A percentile compares a stretch with the other conserved stretches of the same genome.
Conservation (phyloP, 768 basidiomycete genomes). For the Leccinum arenicola region DNA sequence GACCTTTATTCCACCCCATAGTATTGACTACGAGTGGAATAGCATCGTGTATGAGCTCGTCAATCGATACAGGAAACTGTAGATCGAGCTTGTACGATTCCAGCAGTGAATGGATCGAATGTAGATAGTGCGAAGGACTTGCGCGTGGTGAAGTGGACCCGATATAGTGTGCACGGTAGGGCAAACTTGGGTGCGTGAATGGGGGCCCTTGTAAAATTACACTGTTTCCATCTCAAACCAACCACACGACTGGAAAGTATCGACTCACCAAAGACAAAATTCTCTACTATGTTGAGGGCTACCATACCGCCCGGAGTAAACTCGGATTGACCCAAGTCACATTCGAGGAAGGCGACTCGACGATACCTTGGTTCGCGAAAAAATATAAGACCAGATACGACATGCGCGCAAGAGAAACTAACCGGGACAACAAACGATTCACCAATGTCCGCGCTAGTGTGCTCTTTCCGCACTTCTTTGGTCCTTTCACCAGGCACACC, state of each 20-base stretch:
- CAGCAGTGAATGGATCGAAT: conserved; percentile 62
- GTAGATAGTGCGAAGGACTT: conserved; percentile 73
- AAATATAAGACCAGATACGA: neutral
- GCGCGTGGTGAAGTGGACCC: conserved; percentile 77
- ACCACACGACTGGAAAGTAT: neutral
- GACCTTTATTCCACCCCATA: conserved; percentile 95
- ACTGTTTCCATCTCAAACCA: conserved; percentile 1
- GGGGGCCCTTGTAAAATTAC: conserved; percentile 61
- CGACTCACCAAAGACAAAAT: conserved; percentile 63
- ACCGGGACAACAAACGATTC: conserved; percentile 66
- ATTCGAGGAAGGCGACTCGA: conserved; percentile 88
- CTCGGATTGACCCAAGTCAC: conserved; percentile 92
- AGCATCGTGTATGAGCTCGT: conserved; percentile 44
- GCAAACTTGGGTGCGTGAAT: conserved; percentile 77
- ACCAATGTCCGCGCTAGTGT: conserved; percentile 74
- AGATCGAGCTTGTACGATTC: conserved; percentile 70
- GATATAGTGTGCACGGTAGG: conserved; percentile 75
- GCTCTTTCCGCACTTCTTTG: conserved; percentile 88
- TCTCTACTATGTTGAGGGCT: conserved; percentile 67
- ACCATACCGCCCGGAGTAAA: conserved; percentile 88
- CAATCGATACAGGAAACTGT: conserved; percentile 37
- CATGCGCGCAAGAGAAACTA: conserved; percentile 3
- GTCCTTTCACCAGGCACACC: conserved; percentile 73
- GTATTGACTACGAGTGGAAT: conserved; percentile 92
- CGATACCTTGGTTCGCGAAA: conserved; percentile 48